Base-by-base conservation (phyloP, 768 basidiomycete species). In the Pleurotus pulmonarius region DNA sequence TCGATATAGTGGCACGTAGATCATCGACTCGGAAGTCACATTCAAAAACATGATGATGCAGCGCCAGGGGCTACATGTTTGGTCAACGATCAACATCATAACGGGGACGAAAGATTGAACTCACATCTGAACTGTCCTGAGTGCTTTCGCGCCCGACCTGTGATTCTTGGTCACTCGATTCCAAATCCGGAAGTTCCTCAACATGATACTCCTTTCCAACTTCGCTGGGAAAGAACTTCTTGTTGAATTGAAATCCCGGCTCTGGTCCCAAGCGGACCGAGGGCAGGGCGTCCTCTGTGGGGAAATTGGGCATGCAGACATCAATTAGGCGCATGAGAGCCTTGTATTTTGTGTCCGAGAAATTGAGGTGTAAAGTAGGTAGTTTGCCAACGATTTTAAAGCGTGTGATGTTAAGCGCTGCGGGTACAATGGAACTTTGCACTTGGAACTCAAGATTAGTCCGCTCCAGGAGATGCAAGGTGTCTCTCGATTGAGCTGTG, bases 351-450 rank as follows among this genome's bases (percentile, higher is more conserved):
- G 83, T 83, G 64, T 94, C 92, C 18, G 92, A 94, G 45, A 95
- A 73, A 69, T 99, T 98, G 68, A 97, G 79, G 65, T 90, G 89
- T 8, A 99, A 77, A 26, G 83, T 83, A 1, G 96, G 95, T 40
- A 99, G 74, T 58, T 86, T 87, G 6, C 95, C 97, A 0, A 92
- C 84, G 48, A 98, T 78, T 69, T 94, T 98, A 79, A 98, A 90
- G 39, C 89, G 82, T 1, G 94, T 83, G 46, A 98, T 80, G 61
- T 81, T 93, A 49, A 88, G 76, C 12, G 85, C 90, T 51, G 83
- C 84, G 0, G 92, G 89, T 29, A 97, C 86, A 61, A 98, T 98
- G 1, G 94, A 97, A 65, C 89, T 95, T 64, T 97, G 91, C 15
- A 97, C 83, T 65, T 87, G 82, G 47, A 98, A 82, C 61, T 90